Conservation (phyloP, 306 rosid genomes). For the Betula pendula region DNA sequence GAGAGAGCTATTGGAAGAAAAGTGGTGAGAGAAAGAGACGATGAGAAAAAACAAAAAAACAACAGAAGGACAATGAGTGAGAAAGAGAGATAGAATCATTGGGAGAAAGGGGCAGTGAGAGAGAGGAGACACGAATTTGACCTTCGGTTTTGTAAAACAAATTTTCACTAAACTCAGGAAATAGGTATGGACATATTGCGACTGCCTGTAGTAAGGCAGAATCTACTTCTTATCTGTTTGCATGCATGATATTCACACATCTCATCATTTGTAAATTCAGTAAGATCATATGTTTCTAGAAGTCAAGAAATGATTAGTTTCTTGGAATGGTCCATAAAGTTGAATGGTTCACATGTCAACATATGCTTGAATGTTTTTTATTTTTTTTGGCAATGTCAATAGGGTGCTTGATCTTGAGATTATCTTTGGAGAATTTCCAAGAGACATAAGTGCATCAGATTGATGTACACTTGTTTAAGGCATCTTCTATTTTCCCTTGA, state of each 20-base stretch:
- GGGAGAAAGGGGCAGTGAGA: no score
- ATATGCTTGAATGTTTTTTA: not conserved
- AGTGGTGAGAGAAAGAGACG: no score
- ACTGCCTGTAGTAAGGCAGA: conserved; percentile 2
- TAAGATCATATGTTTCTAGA: not conserved
- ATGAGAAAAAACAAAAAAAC: no score
- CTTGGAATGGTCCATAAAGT: not conserved
- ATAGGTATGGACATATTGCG: not conserved
- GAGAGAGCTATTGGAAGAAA: no score
- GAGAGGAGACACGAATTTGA: no score
- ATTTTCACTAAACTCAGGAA: not conserved
- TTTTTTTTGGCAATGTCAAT: not conserved
- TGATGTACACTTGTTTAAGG: not conserved
- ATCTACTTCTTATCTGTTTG: not conserved
- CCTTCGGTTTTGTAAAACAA: not conserved
- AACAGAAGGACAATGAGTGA: no score
- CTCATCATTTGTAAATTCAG: conserved; percentile 2
- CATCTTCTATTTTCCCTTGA: not conserved
- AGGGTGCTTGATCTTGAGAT: not conserved
- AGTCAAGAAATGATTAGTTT: not conserved
- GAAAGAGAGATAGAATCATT: no score
- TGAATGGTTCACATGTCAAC: not conserved
- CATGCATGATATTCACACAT: not conserved
- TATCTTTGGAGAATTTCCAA: not conserved
- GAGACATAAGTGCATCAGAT: not conserved